A percentile compares a stretch with the other conserved stretches of the same genome.
These are phyloP conservation scores for Lophiostoma macrostomum DNA, from an alignment of 495 filamentous ascomycete genomes.

Conservation along the genomic window DNA sequence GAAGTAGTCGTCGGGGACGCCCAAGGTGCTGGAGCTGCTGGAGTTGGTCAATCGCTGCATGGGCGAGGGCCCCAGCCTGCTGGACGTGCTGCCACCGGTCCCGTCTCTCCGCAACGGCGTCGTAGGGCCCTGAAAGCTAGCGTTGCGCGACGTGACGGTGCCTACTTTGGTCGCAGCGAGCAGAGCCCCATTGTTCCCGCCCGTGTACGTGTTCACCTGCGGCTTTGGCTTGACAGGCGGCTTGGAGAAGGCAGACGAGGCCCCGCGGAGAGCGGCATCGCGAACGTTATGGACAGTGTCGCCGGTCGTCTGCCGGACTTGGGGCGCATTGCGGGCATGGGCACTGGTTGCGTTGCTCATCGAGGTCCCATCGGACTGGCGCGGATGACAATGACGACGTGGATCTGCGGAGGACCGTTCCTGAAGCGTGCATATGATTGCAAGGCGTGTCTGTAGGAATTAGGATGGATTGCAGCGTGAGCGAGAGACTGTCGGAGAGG, in stretches of 20 bases:
- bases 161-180: slow-evolving; percentile 32
- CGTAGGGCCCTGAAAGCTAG: neutral
- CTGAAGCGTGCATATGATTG: too few relatives aligned
- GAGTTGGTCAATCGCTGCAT: slow-evolving; percentile 17
- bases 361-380: slow-evolving; percentile 25
- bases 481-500: neutral
- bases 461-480: neutral
- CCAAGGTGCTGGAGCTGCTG: slow-evolving; percentile 28
- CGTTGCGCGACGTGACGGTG: slow-evolving; percentile 8
- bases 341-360: slow-evolving; percentile 26
- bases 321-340: slow-evolving; percentile 22
- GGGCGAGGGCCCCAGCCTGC: slow-evolving; percentile 15
- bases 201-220: slow-evolving; percentile 26
- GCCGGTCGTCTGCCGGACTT: slow-evolving; percentile 12
- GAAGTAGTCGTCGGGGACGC: slow-evolving; percentile 21
- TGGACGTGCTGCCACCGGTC: slow-evolving; percentile 24
- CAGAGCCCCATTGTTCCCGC: slow-evolving; percentile 29
- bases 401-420: neutral
- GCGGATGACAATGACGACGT: too few relatives aligned
- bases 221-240: slow-evolving; percentile 31
- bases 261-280: slow-evolving; percentile 34
- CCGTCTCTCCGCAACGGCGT: slow-evolving; percentile 19
- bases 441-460: too few relatives aligned
- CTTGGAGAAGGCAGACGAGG: slow-evolving; percentile 34
- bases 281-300: slow-evolving; percentile 35